Conservation (phyloP, 177 flowering plant genomes). For the Vitis hybrid region DNA sequence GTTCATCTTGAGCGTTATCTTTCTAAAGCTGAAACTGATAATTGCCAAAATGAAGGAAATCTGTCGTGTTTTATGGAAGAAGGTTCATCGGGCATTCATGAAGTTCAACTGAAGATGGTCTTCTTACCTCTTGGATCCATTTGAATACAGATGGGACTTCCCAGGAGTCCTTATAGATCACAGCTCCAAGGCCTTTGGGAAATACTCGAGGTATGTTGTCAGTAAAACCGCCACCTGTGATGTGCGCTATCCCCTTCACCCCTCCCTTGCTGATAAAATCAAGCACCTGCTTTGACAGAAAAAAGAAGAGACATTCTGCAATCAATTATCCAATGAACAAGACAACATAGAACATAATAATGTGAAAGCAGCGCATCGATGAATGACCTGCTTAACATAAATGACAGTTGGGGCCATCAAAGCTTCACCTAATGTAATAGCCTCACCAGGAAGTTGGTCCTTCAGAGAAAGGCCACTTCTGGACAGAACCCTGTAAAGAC, state of each 20-base stretch:
- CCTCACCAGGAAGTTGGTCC: slow-evolving; percentile 68
- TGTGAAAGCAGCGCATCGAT: not conserved
- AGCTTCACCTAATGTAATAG: slow-evolving; percentile 73
- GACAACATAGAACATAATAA: not conserved
- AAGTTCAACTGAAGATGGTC: not conserved
- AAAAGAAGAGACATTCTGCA: not conserved
- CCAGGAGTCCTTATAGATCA: slow-evolving; percentile 69
- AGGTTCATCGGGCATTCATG: not conserved
- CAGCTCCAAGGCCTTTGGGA: slow-evolving; percentile 87
- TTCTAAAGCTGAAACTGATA: no score
- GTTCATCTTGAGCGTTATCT: no score
- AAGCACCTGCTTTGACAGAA: slow-evolving; percentile 53
- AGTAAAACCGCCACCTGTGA: slow-evolving; percentile 98
- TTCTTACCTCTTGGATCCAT: slow-evolving; percentile 91
- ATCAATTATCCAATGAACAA: not conserved
- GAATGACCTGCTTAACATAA: slow-evolving; percentile 85
- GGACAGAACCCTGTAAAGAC: slow-evolving; percentile 60
- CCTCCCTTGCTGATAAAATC: slow-evolving; percentile 84
- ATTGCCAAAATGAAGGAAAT: not conserved
- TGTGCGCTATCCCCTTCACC: slow-evolving; percentile 92
- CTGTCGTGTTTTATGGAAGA: not conserved
- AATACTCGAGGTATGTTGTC: slow-evolving; percentile 96
- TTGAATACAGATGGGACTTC: slow-evolving; percentile 72
- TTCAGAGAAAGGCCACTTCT: slow-evolving; percentile 72
- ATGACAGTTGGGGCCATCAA: slow-evolving; percentile 94